phyloP scores from a whole-genome alignment of 257 asterid genomes.

The Osmanthus fragrans region DNA sequence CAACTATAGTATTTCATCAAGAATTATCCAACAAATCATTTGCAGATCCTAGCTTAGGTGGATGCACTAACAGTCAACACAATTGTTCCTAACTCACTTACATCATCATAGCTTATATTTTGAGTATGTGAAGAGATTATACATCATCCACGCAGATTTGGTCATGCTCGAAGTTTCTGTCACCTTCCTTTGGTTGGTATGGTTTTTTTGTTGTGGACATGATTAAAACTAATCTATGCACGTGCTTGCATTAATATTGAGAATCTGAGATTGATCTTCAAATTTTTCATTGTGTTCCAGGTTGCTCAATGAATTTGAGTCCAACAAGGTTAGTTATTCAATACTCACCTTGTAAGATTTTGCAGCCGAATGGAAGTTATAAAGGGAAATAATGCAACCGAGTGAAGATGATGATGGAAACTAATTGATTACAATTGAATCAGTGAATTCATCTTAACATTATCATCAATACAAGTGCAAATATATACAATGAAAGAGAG shows the following conservation, averaged over 20 bases:
- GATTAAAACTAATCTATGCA: not conserved
- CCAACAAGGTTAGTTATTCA: constrained; percentile 54
- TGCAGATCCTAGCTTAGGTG: not conserved
- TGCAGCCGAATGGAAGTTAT: too few relatives aligned
- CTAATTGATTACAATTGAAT: too few relatives aligned
- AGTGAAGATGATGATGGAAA: too few relatives aligned
- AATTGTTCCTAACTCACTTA: constrained; percentile 3
- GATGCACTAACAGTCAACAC: not conserved
- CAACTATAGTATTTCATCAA: constrained; percentile 7
- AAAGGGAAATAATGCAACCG: too few relatives aligned
- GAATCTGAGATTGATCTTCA: constrained; percentile 2
- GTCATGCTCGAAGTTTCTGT: constrained; percentile 48
- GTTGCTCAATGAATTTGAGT: constrained; percentile 36
- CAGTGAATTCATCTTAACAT: too few relatives aligned
- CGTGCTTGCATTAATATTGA: not conserved
- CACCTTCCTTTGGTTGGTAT: constrained; percentile 56
- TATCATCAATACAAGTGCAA: too few relatives aligned
- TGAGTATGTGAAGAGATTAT: constrained; percentile 45
- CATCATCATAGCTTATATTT: constrained; percentile 16
- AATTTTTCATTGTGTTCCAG: constrained; percentile 39
- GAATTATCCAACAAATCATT: constrained; percentile 8
- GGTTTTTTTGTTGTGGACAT: not conserved
- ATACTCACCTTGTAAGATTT: too few relatives aligned
- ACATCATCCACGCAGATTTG: constrained; percentile 32
- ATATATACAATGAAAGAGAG: too few relatives aligned